Conservation (phyloP, 305 asterid genomes). For the Fraxinus velutina region DNA sequence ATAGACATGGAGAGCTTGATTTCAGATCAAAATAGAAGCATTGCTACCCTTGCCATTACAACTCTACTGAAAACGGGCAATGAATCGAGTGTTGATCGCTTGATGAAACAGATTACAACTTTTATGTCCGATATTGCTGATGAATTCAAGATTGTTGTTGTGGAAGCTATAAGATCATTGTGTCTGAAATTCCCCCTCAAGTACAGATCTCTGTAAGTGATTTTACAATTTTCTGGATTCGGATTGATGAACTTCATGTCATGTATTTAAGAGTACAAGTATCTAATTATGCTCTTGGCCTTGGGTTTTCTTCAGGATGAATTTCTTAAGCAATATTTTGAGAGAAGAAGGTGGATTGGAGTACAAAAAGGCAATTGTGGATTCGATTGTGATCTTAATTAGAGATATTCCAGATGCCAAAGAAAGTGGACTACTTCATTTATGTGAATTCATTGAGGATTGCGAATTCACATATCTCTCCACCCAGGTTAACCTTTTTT, state of each 20-base stretch:
- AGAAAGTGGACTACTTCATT: constrained; percentile 92
- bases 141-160: constrained; percentile 99
- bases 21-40: constrained; percentile 96
- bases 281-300: constrained; percentile 9
- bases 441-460: constrained; percentile 98
- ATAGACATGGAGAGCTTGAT: constrained; percentile 99
- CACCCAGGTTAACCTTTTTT: constrained; percentile 69
- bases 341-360: constrained; percentile 99
- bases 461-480: constrained; percentile 99
- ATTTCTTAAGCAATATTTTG: constrained; percentile 91
- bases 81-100: constrained; percentile 94
- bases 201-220: constrained; percentile 92
- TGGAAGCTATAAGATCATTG: constrained; percentile 92
- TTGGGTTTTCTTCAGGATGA: constrained; percentile 59
- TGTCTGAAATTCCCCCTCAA: constrained; percentile 97
- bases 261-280: not conserved
- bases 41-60: constrained; percentile 98
- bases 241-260: constrained; percentile 5
- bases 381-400: constrained; percentile 92
- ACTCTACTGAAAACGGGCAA: constrained; percentile 96
- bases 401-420: constrained; percentile 99
- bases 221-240: constrained; percentile 12
- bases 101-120: constrained; percentile 94
- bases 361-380: constrained; percentile 96
- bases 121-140: constrained; percentile 99